These are phyloP conservation scores for Mortierella sp. DNA, from an alignment of 371 early-diverging fungal genomes.

Conservation along the genomic window DNA sequence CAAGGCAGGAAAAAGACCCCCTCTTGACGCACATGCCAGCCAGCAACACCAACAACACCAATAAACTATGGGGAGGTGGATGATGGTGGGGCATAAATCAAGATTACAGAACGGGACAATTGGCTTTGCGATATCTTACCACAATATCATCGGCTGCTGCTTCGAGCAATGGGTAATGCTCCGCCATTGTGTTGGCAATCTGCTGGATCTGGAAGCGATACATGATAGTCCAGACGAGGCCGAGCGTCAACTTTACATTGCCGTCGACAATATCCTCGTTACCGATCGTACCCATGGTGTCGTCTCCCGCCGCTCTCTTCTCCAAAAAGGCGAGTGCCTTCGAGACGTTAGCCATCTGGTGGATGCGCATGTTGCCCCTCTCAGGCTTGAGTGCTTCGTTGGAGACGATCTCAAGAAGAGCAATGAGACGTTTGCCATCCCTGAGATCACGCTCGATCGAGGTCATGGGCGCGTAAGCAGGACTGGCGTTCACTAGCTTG, in stretches of 20 bases:
- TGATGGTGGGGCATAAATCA: too few species aligned
- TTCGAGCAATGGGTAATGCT: constrained; percentile 28
- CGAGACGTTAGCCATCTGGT: constrained; percentile 84
- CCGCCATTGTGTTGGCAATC: constrained; percentile 55
- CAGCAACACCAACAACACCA: background rate
- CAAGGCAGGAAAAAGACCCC: background rate
- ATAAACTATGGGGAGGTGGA: too few species aligned
- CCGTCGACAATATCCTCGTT: constrained; percentile 89
- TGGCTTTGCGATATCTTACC: too few species aligned
- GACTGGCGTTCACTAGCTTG: constrained; percentile 65
- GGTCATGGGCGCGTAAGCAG: constrained; percentile 37
- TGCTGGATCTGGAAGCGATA: constrained; percentile 74
- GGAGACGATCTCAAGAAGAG: constrained; percentile 69
- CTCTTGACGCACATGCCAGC: background rate
- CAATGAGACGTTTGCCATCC: constrained; percentile 72
- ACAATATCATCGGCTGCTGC: constrained; percentile 33
- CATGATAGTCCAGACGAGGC: constrained; percentile 87
- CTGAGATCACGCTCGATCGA: constrained; percentile 69
- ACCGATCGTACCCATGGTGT: constrained; percentile 80
- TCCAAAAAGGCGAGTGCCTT: constrained; percentile 78
- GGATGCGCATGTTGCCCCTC: constrained; percentile 76
- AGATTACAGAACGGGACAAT: too few species aligned
- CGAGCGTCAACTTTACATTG: constrained; percentile 86
- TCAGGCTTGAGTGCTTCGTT: constrained; percentile 68
- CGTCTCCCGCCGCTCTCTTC: constrained; percentile 60